Conservation (phyloP, 129 eudicot genomes). For the Ambrosia artemisiifolia region DNA sequence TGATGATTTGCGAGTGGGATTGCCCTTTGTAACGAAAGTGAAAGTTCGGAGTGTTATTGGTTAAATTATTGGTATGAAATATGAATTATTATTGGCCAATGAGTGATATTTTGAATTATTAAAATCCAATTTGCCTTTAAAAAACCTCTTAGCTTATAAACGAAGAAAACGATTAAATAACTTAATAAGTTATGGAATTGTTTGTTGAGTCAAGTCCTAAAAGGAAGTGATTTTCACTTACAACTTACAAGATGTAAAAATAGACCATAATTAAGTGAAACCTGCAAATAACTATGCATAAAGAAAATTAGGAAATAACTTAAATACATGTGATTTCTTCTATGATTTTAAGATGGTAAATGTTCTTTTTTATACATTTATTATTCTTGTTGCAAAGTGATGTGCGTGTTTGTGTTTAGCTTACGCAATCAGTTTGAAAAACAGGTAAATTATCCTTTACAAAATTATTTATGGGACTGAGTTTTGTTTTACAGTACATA, state of each 20-base stretch:
- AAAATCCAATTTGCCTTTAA: background rate
- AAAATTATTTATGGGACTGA: background rate
- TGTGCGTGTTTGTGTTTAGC: background rate
- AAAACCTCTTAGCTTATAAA: background rate
- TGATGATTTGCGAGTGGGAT: too few relatives aligned
- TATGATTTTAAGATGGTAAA: background rate
- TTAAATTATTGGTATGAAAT: too few relatives aligned
- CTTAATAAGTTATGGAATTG: background rate
- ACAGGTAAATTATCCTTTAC: background rate
- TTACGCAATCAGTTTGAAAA: slow-evolving; percentile 6
- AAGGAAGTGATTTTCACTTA: background rate
- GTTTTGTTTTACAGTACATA: slow-evolving; percentile 48
- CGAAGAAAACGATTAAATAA: background rate
- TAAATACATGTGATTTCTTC: background rate
- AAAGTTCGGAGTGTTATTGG: too few relatives aligned
- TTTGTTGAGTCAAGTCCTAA: background rate
- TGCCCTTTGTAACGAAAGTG: background rate
- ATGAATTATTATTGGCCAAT: too few relatives aligned
- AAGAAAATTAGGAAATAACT: background rate
- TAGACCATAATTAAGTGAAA: background rate
- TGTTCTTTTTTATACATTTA: background rate
- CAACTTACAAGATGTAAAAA: background rate
- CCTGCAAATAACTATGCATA: background rate
- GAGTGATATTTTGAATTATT: too few relatives aligned
- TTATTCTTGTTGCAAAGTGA: background rate